Percentiles rank a stretch among this genome's conserved stretches.
Evolutionary conservation across 1,284 basidiomycete species (phyloP).

Genomic region (Malassezia furfur): DNA sequence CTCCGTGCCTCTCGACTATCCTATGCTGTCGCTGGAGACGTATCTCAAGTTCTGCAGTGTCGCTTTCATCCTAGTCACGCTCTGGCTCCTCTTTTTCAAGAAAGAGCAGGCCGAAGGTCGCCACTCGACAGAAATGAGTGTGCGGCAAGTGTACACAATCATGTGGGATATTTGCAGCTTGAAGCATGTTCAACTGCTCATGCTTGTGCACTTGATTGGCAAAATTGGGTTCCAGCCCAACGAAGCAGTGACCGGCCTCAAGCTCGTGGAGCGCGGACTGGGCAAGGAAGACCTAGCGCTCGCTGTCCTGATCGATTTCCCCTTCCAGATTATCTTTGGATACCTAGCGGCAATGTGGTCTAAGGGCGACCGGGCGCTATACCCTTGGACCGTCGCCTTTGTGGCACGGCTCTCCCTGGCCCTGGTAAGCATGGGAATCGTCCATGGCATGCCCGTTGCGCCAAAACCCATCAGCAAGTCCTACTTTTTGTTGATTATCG

Average conservation of each 20-base stretch:
- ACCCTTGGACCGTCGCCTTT: conserved; percentile 75
- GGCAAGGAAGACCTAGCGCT: conserved; percentile 89
- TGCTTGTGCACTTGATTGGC: conserved; percentile 77
- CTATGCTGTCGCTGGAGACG: conserved; percentile 66
- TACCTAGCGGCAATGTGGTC: conserved; percentile 89
- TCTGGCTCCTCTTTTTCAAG: conserved; percentile 80
- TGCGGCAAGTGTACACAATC: conserved; percentile 78
- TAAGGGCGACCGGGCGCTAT: conserved; percentile 48
- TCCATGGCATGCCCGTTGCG: conserved; percentile 71
- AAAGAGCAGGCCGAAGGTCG: conserved; percentile 59
- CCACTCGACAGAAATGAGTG: conserved; percentile 67
- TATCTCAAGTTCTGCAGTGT: conserved; percentile 82
- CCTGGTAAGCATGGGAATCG: conserved; percentile 62
- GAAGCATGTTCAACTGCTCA: conserved; percentile 80
- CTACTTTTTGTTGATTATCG: conserved; percentile 70
- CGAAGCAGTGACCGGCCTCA: conserved; percentile 82
- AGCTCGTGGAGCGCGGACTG: conserved; percentile 93
- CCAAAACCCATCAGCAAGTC: conserved; percentile 57
- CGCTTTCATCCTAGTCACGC: conserved; percentile 69
- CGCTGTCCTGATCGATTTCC: conserved; percentile 91
- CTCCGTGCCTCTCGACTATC: conserved; percentile 58
- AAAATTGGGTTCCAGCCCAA: conserved; percentile 95
- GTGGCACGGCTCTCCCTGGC: conserved; percentile 73
- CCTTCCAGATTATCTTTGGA: conserved; percentile 89
- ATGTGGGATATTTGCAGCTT: conserved; percentile 90